Base-by-base conservation (phyloP, 2,329 filamentous ascomycete genomes). In the Niveomyces coronatus region DNA sequence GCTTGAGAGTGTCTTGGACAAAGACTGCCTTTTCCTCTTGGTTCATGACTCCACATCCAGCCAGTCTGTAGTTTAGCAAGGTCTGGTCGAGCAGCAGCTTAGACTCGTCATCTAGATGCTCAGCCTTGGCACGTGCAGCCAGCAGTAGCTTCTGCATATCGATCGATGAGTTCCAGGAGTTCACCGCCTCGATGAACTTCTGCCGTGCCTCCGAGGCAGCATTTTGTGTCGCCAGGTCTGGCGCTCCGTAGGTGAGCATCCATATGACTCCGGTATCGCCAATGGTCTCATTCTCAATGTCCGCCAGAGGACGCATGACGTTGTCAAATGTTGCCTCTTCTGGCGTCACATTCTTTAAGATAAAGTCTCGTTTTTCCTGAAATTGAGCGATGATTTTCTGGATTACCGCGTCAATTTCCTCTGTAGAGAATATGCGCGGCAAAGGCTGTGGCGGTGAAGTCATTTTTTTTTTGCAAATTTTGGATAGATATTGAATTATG, bases 191-290 rank as follows among this genome's bases (percentile, higher is more conserved):
- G 38, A 67, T 61, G 55, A 71, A 61, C 39, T 70, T 50, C 47
- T 67, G 66, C 49, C 70, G 62, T 0, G 68, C 68, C 46, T 72
- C 63, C 23, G 65, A 68, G 1, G 68, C 71, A 1, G 69, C 67
- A 56, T 72, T 64, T 8, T 68, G 63, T 17, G 73, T 53, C 34
- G 53, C 57, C 42, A 63, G 57, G 40, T 72, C 60, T 0, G 67
- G 64, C 9, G 68, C 70, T 1, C 73, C 68, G 15, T 67, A 64
- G 49, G 72, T 68, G 45, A 73, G 72, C 51, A 74, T 71, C 34
- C 64, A 61, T n/a, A 74, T 49, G 38, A 72, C 78, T 38, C 68
- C 63, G 11, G 61, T 51, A 40, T 65, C 62, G n/a, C 70, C 53
- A 0, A 60, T 58, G 53, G 65, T 64, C 26, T 49, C 45, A 42